phyloP scores from a whole-genome alignment of 2,329 filamentous ascomycete genomes.

The Diaporthe sp. region DNA sequence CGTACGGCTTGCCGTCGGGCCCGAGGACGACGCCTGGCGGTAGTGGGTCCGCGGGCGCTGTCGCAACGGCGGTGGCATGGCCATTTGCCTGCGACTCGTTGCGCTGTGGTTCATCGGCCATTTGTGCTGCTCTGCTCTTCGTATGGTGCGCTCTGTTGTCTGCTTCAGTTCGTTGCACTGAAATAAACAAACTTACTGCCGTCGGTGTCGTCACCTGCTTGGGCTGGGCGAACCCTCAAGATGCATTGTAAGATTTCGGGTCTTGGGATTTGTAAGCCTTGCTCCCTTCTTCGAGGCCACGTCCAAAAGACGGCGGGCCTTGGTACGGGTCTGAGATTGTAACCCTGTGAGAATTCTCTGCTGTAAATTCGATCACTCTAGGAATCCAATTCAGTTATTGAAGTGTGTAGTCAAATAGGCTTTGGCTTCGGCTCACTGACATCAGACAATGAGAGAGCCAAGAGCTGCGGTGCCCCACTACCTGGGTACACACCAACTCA shows the following conservation, averaged over 20 bases:
- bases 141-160: neutral
- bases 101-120: slow-evolving; percentile 55
- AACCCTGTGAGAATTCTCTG: neutral
- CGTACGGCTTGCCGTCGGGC: slow-evolving; percentile 88
- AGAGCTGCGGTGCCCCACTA: slow-evolving; percentile 15
- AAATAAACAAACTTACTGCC: neutral
- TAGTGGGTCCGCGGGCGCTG: slow-evolving; percentile 65
- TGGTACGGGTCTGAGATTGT: neutral
- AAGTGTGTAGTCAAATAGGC: neutral
- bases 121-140: slow-evolving; percentile 42
- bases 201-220: slow-evolving; percentile 23
- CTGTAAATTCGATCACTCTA: neutral
- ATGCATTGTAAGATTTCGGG: slow-evolving; percentile 16
- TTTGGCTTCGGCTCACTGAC: slow-evolving; percentile 23
- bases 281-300: neutral
- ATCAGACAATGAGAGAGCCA: slow-evolving; percentile 21
- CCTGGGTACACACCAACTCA: neutral
- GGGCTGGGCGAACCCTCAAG: neutral
- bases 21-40: slow-evolving; percentile 82
- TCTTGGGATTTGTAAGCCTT: slow-evolving; percentile 29
- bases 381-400: neutral
- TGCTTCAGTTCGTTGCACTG: too few species aligned
- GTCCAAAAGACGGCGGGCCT: neutral
- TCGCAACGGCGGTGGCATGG: slow-evolving; percentile 43
- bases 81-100: slow-evolving; percentile 47